Evolutionary conservation across 345 rosid genomes (phyloP).

Genomic region (Noccaea caerulescens): DNA sequence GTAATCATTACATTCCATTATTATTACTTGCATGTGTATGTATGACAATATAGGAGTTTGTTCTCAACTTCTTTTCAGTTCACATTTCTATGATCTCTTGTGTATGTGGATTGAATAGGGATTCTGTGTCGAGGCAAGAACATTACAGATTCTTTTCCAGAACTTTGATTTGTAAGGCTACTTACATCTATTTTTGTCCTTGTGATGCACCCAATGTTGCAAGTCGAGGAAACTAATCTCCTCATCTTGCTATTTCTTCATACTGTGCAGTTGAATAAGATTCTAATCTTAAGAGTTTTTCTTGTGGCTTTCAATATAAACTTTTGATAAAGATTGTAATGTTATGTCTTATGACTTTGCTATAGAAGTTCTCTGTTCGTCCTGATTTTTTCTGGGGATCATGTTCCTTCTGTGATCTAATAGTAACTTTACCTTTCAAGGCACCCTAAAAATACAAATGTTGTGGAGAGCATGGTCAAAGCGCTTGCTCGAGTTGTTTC

Average conservation of each 20-base stretch:
- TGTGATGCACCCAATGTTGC: constrained; percentile 38
- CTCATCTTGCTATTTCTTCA: constrained; percentile 8
- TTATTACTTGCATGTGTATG: constrained; percentile 19
- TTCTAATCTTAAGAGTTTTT: constrained; percentile 11
- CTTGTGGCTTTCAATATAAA: constrained; percentile 5
- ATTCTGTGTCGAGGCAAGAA: constrained; percentile 94
- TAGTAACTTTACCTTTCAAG: constrained; percentile 46
- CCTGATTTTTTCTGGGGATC: constrained; percentile 10
- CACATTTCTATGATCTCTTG: constrained; percentile 31
- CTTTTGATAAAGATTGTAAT: constrained; percentile 7
- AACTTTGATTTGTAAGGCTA: constrained; percentile 91
- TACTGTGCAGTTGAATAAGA: constrained; percentile 10
- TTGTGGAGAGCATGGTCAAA: constrained; percentile 96
- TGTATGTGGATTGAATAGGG: constrained; percentile 64
- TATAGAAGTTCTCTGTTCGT: constrained; percentile 19
- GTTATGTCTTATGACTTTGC: constrained; percentile 11
- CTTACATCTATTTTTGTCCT: constrained; percentile 26
- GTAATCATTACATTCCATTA: constrained; percentile 49
- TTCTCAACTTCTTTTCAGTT: constrained; percentile 10
- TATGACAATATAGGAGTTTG: constrained; percentile 5
- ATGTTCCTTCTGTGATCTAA: constrained; percentile 25
- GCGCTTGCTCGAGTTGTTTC: constrained; percentile 98
- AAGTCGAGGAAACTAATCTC: constrained; percentile 10
- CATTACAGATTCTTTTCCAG: constrained; percentile 79
- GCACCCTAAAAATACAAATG: constrained; percentile 95